These are phyloP conservation scores for Fusarium oligoseptatum DNA, from an alignment of 2,329 filamentous ascomycete genomes.

Conservation along the genomic window DNA sequence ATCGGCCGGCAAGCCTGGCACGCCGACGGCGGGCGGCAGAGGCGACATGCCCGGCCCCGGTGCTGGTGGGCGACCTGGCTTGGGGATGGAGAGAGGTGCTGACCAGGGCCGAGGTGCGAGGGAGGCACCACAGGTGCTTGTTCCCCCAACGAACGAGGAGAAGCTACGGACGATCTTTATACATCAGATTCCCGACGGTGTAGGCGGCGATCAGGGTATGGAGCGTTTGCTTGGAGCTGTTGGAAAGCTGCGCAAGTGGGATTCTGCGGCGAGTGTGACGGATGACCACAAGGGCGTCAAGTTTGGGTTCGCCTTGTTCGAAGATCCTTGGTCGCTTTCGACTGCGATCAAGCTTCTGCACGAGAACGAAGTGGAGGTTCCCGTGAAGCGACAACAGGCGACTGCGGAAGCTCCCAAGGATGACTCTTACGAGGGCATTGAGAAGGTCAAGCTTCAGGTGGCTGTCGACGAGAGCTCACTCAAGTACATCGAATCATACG, in stretches of 20 bases:
- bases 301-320: constrained; percentile 97
- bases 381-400: constrained; percentile 78
- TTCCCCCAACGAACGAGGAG: constrained; percentile 90
- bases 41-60: constrained; percentile 54
- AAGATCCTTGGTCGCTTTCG: constrained; percentile 88
- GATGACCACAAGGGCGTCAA: constrained; percentile 83
- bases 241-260: constrained; percentile 87
- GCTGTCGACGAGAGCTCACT: constrained; percentile 85
- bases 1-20: constrained; percentile 72
- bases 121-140: constrained; percentile 77
- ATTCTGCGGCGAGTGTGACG: constrained; percentile 72
- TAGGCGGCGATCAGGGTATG: constrained; percentile 81
- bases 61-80: constrained; percentile 60
- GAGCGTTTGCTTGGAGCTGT: constrained; percentile 83
- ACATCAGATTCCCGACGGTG: constrained; percentile 84
- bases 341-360: constrained; percentile 87
- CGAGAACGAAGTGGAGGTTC: constrained; percentile 85
- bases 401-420: constrained; percentile 59
- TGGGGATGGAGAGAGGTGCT: constrained; percentile 73
- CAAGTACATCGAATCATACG: constrained; percentile 88
- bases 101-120: constrained; percentile 77
- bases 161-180: constrained; percentile 93
- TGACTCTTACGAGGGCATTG: constrained; percentile 66
- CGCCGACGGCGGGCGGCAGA: constrained; percentile 56
- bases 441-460: constrained; percentile 79